Evolutionary conservation across 179 eudicot species (phyloP).

Genomic region (Corrigiola litoralis): DNA sequence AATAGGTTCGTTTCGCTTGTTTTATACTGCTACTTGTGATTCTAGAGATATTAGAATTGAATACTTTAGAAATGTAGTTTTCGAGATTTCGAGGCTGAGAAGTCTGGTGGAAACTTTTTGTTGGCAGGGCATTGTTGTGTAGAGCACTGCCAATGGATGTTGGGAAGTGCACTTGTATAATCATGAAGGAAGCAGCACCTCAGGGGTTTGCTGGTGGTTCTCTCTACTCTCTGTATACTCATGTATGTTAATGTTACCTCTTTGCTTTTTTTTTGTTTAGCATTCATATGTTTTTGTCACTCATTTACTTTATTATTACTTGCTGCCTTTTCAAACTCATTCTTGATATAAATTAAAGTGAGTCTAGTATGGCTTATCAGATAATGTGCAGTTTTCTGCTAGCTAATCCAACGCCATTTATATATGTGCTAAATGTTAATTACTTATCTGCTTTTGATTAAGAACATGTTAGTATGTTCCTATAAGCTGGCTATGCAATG

Average conservation of each 20-base stretch:
- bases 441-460: no score
- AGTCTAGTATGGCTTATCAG: no score
- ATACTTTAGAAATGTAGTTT: not conserved
- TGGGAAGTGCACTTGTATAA: conserved; percentile 83
- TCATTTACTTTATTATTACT: no score
- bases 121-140: conserved; percentile 66
- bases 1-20: conserved; percentile 45
- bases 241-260: conserved; percentile 42
- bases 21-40: not conserved
- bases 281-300: no score
- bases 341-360: no score
- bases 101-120: not conserved
- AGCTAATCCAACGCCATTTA: no score
- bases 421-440: no score
- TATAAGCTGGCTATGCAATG: no score
- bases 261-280: no score
- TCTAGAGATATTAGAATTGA: not conserved
- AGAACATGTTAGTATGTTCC: no score
- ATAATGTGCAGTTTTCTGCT: no score
- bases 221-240: conserved; percentile 69
- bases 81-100: not conserved
- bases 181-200: conserved; percentile 62
- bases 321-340: no score
- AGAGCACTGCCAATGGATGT: conserved; percentile 81
- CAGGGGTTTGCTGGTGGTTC: conserved; percentile 55